phyloP scores from a whole-genome alignment of 108 stramenopile species.

The Nitzschia sp. region DNA sequence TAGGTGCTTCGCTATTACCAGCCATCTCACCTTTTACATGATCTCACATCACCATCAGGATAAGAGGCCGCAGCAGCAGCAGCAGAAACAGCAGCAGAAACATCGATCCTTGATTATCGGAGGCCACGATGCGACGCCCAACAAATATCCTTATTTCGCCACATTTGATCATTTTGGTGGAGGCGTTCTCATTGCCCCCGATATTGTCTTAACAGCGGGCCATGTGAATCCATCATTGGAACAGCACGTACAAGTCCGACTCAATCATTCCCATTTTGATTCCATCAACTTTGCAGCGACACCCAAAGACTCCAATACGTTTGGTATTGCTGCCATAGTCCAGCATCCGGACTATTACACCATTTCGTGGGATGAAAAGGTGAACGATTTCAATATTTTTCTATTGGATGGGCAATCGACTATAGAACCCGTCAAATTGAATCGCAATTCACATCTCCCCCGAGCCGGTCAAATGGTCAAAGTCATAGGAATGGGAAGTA shows the following conservation, averaged over 20 bases:
- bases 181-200: constrained; percentile 38
- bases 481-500: constrained; percentile 24
- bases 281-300: background rate
- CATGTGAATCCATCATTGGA: constrained; percentile 19
- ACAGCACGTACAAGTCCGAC: background rate
- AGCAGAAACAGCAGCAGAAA: no score
- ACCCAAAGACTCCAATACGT: background rate
- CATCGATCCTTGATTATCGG: background rate
- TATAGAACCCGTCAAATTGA: constrained; percentile 10
- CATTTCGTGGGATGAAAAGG: background rate
- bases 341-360: constrained; percentile 23
- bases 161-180: constrained; percentile 4
- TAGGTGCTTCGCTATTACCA: no score
- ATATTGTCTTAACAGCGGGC: constrained; percentile 52
- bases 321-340: background rate
- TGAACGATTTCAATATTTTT: constrained; percentile 23
- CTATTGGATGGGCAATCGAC: constrained; percentile 25
- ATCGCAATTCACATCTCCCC: constrained; percentile 5
- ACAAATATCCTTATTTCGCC: background rate
- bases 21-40: no score
- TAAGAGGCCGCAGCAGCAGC: no score
- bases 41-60: no score
- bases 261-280: constrained; percentile 12
- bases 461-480: background rate
- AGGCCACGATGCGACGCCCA: background rate